Evolutionary conservation across 768 basidiomycete genomes (phyloP).

Genomic region (Xerocomus brunneocitrinus): DNA sequence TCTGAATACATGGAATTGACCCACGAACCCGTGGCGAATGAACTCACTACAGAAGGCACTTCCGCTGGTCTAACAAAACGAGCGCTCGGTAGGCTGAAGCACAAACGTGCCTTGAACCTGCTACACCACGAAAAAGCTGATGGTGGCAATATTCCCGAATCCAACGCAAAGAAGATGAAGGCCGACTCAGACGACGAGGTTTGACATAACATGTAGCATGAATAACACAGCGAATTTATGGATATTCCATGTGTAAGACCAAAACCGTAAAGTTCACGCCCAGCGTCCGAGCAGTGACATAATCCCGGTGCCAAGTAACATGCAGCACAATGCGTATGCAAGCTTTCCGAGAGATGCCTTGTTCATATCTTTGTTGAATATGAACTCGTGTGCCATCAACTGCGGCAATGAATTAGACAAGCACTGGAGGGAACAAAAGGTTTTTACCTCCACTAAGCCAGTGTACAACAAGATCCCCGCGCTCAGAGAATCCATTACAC

Average conservation of each 20-base stretch:
- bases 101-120: conserved; percentile 42
- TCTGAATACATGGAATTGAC: conserved; percentile 22
- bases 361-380: conserved; percentile 86
- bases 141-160: conserved; percentile 1
- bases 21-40: conserved; percentile 10
- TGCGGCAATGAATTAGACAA: conserved; percentile 24
- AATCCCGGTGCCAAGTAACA: conserved; percentile 78
- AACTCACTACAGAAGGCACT: conserved; percentile 2
- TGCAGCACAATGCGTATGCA: conserved; percentile 69
- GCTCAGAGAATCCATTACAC: conserved; percentile 79
- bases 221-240: not conserved
- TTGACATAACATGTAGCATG: not conserved
- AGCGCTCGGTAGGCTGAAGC: conserved; percentile 46
- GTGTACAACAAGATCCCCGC: conserved; percentile 88
- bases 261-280: conserved; percentile 48
- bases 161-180: conserved; percentile 18
- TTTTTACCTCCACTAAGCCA: conserved; percentile 70
- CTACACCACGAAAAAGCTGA: conserved; percentile 13
- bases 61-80: conserved; percentile 37
- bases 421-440: not conserved
- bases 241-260: not conserved
- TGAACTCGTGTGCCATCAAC: conserved; percentile 91
- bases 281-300: conserved; percentile 90
- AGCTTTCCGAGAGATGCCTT: conserved; percentile 59
- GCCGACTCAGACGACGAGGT: conserved; percentile 6